phyloP scores from a whole-genome alignment of 2,329 filamentous ascomycete species.

The Pseudogymnoascus verrucosus region DNA sequence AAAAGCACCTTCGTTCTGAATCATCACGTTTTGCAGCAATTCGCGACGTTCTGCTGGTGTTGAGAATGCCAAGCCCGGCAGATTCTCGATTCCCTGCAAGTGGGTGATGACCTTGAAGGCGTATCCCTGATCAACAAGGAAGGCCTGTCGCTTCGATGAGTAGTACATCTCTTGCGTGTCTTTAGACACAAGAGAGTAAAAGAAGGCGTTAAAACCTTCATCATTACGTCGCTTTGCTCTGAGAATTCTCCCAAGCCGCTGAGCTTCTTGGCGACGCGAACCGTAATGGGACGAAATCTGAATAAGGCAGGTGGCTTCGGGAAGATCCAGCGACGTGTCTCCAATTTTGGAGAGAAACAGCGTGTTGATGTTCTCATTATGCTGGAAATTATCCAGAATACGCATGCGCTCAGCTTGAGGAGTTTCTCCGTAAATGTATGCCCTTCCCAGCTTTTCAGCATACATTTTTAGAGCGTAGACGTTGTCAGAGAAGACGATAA shows the following conservation, averaged over 20 bases:
- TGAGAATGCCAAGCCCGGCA: slow-evolving; percentile 70
- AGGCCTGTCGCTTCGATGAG: slow-evolving; percentile 91
- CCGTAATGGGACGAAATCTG: slow-evolving; percentile 98
- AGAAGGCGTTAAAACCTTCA: slow-evolving; percentile 98
- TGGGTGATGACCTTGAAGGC: slow-evolving; percentile 99
- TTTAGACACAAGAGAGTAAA: slow-evolving; percentile 95
- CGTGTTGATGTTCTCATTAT: slow-evolving; percentile 82
- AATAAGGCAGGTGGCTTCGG: slow-evolving; percentile 92
- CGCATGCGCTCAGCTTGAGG: slow-evolving; percentile 75
- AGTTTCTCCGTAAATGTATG: slow-evolving; percentile 86
- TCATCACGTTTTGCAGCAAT: slow-evolving; percentile 77
- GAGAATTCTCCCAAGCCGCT: slow-evolving; percentile 85
- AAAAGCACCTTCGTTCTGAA: slow-evolving; percentile 71
- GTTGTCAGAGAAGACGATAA: slow-evolving; percentile 97
- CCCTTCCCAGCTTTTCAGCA: slow-evolving; percentile 73
- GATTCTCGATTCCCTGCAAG: slow-evolving; percentile 80
- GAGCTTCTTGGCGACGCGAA: slow-evolving; percentile 91
- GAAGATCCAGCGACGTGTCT: slow-evolving; percentile 93
- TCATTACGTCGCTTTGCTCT: slow-evolving; percentile 93
- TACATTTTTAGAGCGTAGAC: slow-evolving; percentile 87
- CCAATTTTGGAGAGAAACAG: slow-evolving; percentile 97
- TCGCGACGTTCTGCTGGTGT: slow-evolving; percentile 75
- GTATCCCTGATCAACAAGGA: slow-evolving; percentile 95
- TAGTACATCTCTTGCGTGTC: slow-evolving; percentile 98
- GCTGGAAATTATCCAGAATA: slow-evolving; percentile 90